These are phyloP conservation scores for Nigrograna mackinnonii DNA, from an alignment of 2,329 filamentous ascomycete genomes.

Conservation along the genomic window DNA sequence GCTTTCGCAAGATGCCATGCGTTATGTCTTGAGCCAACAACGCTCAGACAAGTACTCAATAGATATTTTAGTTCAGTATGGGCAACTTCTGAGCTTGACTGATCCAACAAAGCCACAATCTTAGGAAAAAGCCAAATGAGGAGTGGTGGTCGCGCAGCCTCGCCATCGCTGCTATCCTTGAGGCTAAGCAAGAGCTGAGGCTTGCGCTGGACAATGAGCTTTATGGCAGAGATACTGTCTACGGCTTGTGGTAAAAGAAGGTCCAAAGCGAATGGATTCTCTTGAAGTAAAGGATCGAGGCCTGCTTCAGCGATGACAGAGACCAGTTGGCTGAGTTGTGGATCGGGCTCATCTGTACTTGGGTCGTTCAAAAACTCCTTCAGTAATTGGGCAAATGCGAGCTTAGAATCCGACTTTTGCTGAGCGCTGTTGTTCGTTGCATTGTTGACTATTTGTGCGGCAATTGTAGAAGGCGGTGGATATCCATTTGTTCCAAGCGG, in stretches of 20 bases:
- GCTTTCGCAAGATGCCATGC: conserved; percentile 38
- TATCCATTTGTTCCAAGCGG: conserved; percentile 20
- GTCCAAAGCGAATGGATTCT: conserved; percentile 69
- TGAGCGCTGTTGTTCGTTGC: conserved; percentile 68
- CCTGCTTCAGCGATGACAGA: conserved; percentile 82
- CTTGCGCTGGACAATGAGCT: conserved; percentile 73
- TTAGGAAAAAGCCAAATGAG: conserved; percentile 59
- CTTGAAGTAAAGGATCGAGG: conserved; percentile 68
- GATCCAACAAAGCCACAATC: conserved; percentile 52
- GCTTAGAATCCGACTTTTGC: conserved; percentile 67
- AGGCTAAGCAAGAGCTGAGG: conserved; percentile 64
- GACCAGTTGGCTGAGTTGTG: conserved; percentile 79
- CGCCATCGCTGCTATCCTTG: conserved; percentile 35
- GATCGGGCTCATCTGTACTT: conserved; percentile 62
- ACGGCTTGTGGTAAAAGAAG: conserved; percentile 63
- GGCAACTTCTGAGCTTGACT: conserved; percentile 45
- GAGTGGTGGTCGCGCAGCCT: conserved; percentile 46
- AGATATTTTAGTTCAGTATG: conserved; percentile 41
- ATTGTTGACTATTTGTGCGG: conserved; percentile 84
- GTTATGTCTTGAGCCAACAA: conserved; percentile 37
- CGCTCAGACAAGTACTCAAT: conserved; percentile 39
- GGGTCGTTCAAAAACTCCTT: conserved; percentile 60
- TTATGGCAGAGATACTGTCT: conserved; percentile 78
- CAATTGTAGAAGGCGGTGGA: conserved; percentile 74
- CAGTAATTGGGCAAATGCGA: conserved; percentile 76